Base-by-base conservation (phyloP, 2,329 filamentous ascomycete species). In the Monosporascus cannonballus region DNA sequence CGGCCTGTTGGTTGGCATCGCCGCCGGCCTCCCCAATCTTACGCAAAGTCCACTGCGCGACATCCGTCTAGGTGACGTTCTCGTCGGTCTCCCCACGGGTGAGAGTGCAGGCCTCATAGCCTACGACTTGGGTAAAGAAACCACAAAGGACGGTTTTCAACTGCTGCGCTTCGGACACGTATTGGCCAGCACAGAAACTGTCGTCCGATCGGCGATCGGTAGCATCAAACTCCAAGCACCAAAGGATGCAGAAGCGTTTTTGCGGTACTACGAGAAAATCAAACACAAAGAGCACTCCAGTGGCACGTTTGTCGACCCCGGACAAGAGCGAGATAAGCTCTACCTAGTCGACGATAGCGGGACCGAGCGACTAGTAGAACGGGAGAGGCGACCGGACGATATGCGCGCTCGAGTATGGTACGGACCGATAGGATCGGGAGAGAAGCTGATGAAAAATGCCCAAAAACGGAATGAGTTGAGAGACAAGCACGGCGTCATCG, bases 61-160 rank as follows among this genome's bases (percentile, higher is more conserved):
- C 54, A 73, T 72, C 14, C 65, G 70, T 3, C 61, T 73, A n/a
- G 70, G 70, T 1, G 67, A 72, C 55, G 61, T 73, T 0, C 61
- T 73, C 5, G 66, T 73, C 1, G 64, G 59, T 6, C 46, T 68
- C 2, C 53, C 63, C 0, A 49, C 61, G 0, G 57, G 60, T 0
- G 60, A 67, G 0, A 60, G 54, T 17, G 52, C 67, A 0, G 67
- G 59, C 0, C 42, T 71, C 0, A 46, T 72, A 1, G 58, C 67
- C 0, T 73, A 71, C 27, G 63, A 67, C 1, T 49, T 71, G 0
- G 70, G 70, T 0, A 71, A 69, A 38, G 68, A 71, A 18, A 68
- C 51, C 2, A 54, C 47, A 3, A 24, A 41, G 0, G 51, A 63
- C 14, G 63, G 61, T 0, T 65, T 71, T 22, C 56, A 66, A 39